Base-by-base conservation (phyloP, 2,329 filamentous ascomycete genomes). In the Davidsoniella eucalypti region DNA sequence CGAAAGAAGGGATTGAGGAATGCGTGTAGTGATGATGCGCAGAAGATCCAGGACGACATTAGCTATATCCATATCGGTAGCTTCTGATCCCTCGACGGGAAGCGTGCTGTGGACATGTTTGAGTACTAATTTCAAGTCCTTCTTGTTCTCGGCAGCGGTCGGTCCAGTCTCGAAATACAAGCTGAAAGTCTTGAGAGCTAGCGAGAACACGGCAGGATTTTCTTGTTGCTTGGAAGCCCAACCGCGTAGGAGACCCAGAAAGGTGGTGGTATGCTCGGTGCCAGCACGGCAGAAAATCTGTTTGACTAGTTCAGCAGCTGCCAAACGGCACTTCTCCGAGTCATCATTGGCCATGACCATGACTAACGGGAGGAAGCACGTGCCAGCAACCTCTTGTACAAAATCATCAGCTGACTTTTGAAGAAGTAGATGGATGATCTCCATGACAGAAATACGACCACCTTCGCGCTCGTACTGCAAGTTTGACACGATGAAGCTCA, bases 381-480 rank as follows among this genome's bases (percentile, higher is more conserved):
- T 83, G 1, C 78, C 77, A 0, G 86, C 73, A 33, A 94, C 76
- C 56, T 94, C 84, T 61, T 93, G 86, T 6, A 88, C 77, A 43
- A 88, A 78, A 23, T 87, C 83, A 38, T 87, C 77, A 0, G 83
- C 82, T 4, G 88, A 81, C 65, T 95, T 96, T 55, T 77, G 80
- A 18, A 96, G 70, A n/a, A 98, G 70, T 41, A 88, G 71, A 60
- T 94, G 82, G 43, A 95, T 72, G 2, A 90, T 79, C 65, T 98
- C 92, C 77, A 98, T 86, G 25, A 95, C 86, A 1, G 88, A 95
- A 54, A 94, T 72, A 37, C 93, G 77, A 25, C 92, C 92, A 54
- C 92, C 84, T 57, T 87, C 80, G 58, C 93, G 80, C 41, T 90
- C 79, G 62, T 95, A 98, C 53, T 90, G 82, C 56, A 98, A 70